Evolutionary conservation across 2,329 filamentous ascomycete species (phyloP), one percentile per base, ranked within the genome.

Genomic region (Epichloe gansuensis): DNA sequence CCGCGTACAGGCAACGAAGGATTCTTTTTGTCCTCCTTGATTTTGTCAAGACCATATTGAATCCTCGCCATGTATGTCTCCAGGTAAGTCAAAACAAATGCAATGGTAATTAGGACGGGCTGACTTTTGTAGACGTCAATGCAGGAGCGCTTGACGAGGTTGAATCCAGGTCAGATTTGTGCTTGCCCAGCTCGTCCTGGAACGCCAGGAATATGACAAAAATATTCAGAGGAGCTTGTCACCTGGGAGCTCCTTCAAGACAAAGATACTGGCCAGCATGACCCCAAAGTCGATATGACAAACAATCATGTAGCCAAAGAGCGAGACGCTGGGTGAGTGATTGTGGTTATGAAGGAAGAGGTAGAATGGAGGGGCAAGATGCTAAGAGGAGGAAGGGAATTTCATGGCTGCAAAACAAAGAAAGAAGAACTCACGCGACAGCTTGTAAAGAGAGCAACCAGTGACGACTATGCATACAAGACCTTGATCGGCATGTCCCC

Each of bases 401-500:
- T 25, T 23, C 25, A 17, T 4, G 38, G 17, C 40, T 25, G 21
- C 11, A 50, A 47, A 50, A 50, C 21, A 50, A 53, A 56, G 42
- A 50, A 55, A 56, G 54, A 59, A 52, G 52, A 50, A 64, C 63
- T 66, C 60, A 67, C 65, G 57, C 52, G 60, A 58, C 56, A 61
- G 56, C 51, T 57, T 57, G 55, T 58, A 57, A 54, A 50, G 54
- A 59, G 52, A 63, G 61, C 61, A 64, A 66, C 63, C 60, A 63
- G 62, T 63, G 63, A 66, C 52, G 53, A 58, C 60, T 71, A 71
- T 63, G 56, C 65, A 70, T 72, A 71, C 61, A 70, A 64, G 60
- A 53, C 54, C 59, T 55, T 53, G 51, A 50, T 41, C 36, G 44
- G 45, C 38, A 56, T 58, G 52, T 57, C 57, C 64, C 61, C 46